Conservation (phyloP, 2,329 filamentous ascomycete species). For the Metarhizium brunneum region DNA sequence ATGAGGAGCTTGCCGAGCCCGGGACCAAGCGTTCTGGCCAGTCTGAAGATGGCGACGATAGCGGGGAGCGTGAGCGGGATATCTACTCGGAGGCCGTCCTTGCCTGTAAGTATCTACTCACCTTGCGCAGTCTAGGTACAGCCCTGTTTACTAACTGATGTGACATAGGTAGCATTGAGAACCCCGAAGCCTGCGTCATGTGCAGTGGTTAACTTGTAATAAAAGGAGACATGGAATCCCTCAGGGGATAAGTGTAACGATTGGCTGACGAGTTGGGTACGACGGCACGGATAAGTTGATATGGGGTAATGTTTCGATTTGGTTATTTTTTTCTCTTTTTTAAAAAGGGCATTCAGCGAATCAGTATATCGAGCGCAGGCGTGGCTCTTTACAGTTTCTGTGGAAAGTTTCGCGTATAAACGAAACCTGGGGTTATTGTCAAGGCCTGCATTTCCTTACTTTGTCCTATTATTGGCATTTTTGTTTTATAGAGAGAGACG, state of each 20-base stretch:
- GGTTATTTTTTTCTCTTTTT: conserved; percentile 9
- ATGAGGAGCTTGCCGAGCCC: conserved; percentile 55
- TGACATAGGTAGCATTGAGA: conserved; percentile 76
- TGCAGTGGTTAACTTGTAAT: conserved; percentile 69
- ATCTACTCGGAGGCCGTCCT: conserved; percentile 93
- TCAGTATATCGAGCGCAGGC: neutral
- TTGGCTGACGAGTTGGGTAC: conserved; percentile 20
- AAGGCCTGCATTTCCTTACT: neutral
- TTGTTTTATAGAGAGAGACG: neutral
- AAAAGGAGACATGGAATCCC: conserved; percentile 9
- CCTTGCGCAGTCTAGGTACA: conserved; percentile 4
- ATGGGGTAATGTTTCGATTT: conserved; percentile 11
- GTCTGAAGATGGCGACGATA: conserved; percentile 66
- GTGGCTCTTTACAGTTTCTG: neutral
- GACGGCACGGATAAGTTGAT: conserved; percentile 15
- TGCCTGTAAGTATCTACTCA: conserved; percentile 54
- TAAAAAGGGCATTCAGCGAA: neutral
- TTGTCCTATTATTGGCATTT: neutral
- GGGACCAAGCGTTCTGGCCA: conserved; percentile 43
- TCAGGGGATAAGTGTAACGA: conserved; percentile 16
- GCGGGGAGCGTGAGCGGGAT: conserved; percentile 70
- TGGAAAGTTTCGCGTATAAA: neutral
- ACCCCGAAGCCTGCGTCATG: conserved; percentile 91
- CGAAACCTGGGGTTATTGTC: neutral
- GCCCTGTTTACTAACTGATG: neutral